Evolutionary conservation across 2,329 filamentous ascomycete genomes (phyloP), one percentile per base, ranked within the genome.

Genomic region (Fusarium setosum): DNA sequence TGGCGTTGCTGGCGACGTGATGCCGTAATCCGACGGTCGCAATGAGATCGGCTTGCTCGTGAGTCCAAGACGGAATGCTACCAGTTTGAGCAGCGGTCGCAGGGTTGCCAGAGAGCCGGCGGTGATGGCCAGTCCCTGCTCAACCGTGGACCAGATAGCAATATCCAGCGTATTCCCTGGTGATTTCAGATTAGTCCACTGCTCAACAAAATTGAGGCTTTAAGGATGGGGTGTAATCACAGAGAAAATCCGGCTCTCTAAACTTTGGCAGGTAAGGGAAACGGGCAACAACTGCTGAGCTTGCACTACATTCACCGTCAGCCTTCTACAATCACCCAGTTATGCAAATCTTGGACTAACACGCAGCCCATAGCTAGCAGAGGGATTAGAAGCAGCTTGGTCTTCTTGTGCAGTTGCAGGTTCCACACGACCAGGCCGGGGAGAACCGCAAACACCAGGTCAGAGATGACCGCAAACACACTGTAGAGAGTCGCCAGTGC

Each of bases 361-460:
- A 82, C 67, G 59, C 86, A 85, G 15, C 85, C 88, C 74, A 88
- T 79, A 4, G 81, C 81, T 29, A 89, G 74, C 35, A 89, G 79
- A 5, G 78, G 78, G 3, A 81, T 81, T 23, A 88, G 72, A 0
- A 83, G 77, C 4, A 78, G 37, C 67, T 88, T 88, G 0, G 82
- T 83, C 42, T 76, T 78, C 3, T 63, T 67, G 34, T 80, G 80
- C 75, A 89, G 84, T 44, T 87, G 80, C 15, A 88, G 66, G 12
- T 81, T 78, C 77, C 79, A 83, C 0, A 89, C 77, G 5, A 89
- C 78, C 56, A 83, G 81, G 2, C 83, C 78, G 0, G 84, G 84
- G 7, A 86, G 69, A 15, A 86, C 65, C 4, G 82, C 83, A 42
- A 85, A 77, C 0, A 79, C 77, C 21, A 84, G 78, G 63, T 86